Percentiles rank a stretch among this genome's conserved stretches.
These are phyloP conservation scores for Adansonia digitata DNA, from an alignment of 345 rosid genomes.

Conservation along the genomic window DNA sequence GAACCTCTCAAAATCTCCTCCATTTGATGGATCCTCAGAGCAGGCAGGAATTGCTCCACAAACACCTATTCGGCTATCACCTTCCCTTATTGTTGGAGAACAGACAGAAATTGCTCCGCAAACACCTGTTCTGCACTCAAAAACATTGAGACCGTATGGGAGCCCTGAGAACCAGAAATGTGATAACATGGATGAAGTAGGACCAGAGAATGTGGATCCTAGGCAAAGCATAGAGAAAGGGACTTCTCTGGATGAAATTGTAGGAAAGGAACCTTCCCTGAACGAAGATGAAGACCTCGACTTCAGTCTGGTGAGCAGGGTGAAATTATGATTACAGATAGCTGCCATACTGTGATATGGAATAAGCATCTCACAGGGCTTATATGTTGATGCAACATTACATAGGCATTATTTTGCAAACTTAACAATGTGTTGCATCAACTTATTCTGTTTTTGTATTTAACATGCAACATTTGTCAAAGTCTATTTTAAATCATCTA, in stretches of 20 bases:
- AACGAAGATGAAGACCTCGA: conserved; percentile 35
- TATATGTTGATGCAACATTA: not conserved
- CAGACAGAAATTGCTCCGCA: conserved; percentile 57
- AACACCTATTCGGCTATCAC: conserved; percentile 44
- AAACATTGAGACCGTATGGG: conserved; percentile 33
- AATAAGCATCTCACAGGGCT: not conserved
- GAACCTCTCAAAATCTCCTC: conserved; percentile 10
- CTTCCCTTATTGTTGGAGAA: conserved; percentile 18
- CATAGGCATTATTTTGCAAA: not conserved
- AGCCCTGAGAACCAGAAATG: conserved; percentile 35
- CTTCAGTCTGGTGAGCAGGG: conserved; percentile 39
- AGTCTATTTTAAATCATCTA: not conserved
- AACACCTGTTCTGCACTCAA: conserved; percentile 47
- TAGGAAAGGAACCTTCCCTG: not conserved
- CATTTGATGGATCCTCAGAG: conserved; percentile 17
- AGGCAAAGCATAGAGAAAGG: conserved; percentile 24
- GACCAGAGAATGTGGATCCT: conserved; percentile 17
- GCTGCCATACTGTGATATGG: not conserved
- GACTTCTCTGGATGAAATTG: conserved; percentile 3
- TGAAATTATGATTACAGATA: conserved; percentile 7
- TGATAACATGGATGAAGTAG: conserved; percentile 17
- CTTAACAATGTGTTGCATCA: not conserved
- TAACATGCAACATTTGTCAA: not conserved
- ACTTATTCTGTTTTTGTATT: not conserved
- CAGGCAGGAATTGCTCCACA: conserved; percentile 57